phyloP scores from a whole-genome alignment of 225 moss, liverwort and hornwort genomes.

The Lunularia cruciata region DNA sequence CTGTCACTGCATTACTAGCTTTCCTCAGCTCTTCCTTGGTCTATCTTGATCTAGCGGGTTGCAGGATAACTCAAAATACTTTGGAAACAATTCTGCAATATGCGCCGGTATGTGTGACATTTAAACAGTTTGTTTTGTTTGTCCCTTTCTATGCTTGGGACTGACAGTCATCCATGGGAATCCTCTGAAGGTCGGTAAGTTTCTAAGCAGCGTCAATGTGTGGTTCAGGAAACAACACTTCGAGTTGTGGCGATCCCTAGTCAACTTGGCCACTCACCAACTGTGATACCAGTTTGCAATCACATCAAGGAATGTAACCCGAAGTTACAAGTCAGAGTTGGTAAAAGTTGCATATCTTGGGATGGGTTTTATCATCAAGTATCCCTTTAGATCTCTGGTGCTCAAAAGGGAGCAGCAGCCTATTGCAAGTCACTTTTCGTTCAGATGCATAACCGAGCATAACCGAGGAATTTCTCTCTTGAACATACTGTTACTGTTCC shows the following conservation, averaged over 20 bases:
- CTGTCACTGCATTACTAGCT: slow-evolving; percentile 52
- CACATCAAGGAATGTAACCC: slow-evolving; percentile 18
- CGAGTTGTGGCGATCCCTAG: slow-evolving; percentile 29
- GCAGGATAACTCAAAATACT: slow-evolving; percentile 55
- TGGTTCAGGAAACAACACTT: slow-evolving; percentile 39
- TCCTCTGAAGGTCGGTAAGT: background rate
- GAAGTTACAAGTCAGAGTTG: slow-evolving; percentile 23
- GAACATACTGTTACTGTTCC: too few species aligned
- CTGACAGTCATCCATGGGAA: background rate
- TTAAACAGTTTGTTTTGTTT: background rate
- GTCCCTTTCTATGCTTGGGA: background rate
- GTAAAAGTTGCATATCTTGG: slow-evolving; percentile 24
- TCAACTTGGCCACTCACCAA: slow-evolving; percentile 7
- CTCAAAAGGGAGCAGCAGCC: too few species aligned
- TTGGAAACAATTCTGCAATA: slow-evolving; percentile 45
- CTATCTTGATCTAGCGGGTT: slow-evolving; percentile 68
- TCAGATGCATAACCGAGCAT: too few species aligned
- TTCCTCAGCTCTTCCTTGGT: slow-evolving; percentile 64
- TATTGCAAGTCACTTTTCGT: too few species aligned
- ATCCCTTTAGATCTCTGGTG: too few species aligned
- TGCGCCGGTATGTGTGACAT: slow-evolving; percentile 10
- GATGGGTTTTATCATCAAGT: slow-evolving; percentile 33
- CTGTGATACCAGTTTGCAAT: slow-evolving; percentile 1
- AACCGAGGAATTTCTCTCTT: too few species aligned
- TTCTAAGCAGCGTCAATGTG: background rate